phyloP scores from a whole-genome alignment of 1,139 yeast genomes.

The Pichia sp. region DNA sequence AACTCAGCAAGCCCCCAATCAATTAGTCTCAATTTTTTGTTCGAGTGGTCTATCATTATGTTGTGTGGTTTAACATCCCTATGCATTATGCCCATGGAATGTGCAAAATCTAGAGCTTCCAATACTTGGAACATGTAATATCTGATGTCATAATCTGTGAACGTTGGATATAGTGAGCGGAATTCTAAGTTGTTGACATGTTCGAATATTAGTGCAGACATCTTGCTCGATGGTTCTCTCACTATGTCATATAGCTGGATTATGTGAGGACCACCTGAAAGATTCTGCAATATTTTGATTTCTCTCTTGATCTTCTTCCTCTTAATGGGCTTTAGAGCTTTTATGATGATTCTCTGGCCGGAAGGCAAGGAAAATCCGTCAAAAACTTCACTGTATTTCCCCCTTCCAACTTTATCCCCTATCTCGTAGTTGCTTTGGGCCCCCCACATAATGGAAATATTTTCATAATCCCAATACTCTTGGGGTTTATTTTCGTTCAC shows the following conservation, averaged over 20 bases:
- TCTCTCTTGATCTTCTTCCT: constrained; percentile 76
- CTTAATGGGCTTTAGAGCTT: constrained; percentile 76
- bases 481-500: constrained; percentile 60
- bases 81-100: constrained; percentile 81
- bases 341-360: constrained; percentile 53
- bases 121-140: constrained; percentile 67
- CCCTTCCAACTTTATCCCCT: constrained; percentile 68
- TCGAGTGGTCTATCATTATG: constrained; percentile 73
- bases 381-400: constrained; percentile 77
- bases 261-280: constrained; percentile 72
- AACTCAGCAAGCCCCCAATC: constrained; percentile 88
- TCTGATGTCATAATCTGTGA: constrained; percentile 59
- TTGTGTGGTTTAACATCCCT: constrained; percentile 84
- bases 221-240: constrained; percentile 67
- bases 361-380: constrained; percentile 44
- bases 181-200: constrained; percentile 69
- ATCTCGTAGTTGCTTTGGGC: constrained; percentile 65
- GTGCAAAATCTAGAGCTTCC: constrained; percentile 70
- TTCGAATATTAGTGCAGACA: constrained; percentile 74
- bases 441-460: constrained; percentile 68
- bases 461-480: constrained; percentile 80
- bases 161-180: constrained; percentile 64
- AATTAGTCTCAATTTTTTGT: constrained; percentile 59
- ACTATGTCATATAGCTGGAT: constrained; percentile 68
- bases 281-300: constrained; percentile 67